Conservation (phyloP, 495 filamentous ascomycete genomes). For the Bacidia rubella region DNA sequence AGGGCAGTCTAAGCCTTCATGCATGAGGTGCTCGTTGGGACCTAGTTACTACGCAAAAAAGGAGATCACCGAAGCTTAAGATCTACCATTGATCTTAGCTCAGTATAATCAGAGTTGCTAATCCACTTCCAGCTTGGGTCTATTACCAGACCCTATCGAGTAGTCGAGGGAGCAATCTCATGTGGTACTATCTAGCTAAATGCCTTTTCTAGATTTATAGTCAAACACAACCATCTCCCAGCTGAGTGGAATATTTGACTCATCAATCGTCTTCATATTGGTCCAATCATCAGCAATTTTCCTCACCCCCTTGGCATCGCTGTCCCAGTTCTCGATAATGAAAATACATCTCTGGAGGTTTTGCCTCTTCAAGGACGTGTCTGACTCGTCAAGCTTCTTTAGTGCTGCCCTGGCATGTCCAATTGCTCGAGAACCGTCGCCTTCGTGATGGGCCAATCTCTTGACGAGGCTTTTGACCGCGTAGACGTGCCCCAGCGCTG, state of each 20-base stretch:
- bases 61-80: too few relatives aligned
- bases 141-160: too few relatives aligned
- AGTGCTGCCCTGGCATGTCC: conserved; percentile 1
- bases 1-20: too few relatives aligned
- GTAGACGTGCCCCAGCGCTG: conserved; percentile 15
- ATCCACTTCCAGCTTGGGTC: too few relatives aligned
- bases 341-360: conserved; percentile 18
- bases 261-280: conserved; percentile 19
- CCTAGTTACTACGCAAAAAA: too few relatives aligned
- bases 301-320: conserved; percentile 9
- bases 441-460: conserved; percentile 14
- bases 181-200: too few relatives aligned
- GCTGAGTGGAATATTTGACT: conserved; percentile 12
- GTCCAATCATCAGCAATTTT: conserved; percentile 20
- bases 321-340: conserved; percentile 20
- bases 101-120: too few relatives aligned
- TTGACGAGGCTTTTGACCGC: conserved; percentile 19
- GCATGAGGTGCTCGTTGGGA: too few relatives aligned
- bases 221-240: conserved; percentile 17
- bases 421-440: neutral
- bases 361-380: conserved; percentile 12
- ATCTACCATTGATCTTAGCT: too few relatives aligned
- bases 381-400: neutral
- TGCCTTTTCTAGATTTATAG: too few relatives aligned
- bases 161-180: too few relatives aligned